phyloP scores from a whole-genome alignment of 176 grass and related monocot genomes.

The Neostapfia colusana region DNA sequence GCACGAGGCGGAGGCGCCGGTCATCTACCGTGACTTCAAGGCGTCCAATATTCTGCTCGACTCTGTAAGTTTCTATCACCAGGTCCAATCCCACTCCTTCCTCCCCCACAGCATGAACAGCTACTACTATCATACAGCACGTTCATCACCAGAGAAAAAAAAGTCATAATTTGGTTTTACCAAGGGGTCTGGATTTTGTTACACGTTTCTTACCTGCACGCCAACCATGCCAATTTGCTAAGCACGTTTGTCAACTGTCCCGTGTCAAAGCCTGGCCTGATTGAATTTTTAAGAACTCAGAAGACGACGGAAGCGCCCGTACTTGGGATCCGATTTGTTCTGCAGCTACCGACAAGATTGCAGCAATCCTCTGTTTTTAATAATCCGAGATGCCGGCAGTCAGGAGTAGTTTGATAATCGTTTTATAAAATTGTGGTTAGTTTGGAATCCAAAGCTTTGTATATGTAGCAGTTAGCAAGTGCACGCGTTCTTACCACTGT shows the following conservation, averaged over 20 bases:
- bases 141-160: not conserved
- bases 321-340: not conserved
- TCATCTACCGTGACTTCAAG: slow-evolving; percentile 90
- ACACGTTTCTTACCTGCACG: slow-evolving; percentile 9
- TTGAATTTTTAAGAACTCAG: too few species aligned
- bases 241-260: slow-evolving; percentile 34
- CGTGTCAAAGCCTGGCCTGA: slow-evolving; percentile 34
- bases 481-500: not conserved
- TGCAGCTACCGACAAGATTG: slow-evolving; percentile 34
- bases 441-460: not conserved
- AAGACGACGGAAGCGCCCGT: not conserved
- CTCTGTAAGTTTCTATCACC: slow-evolving; percentile 42
- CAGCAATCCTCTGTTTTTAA: not conserved
- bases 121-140: not conserved
- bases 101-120: not conserved
- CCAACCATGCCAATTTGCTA: slow-evolving; percentile 4
- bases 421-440: not conserved
- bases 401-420: not conserved
- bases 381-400: slow-evolving; percentile 11
- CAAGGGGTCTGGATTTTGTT: not conserved
- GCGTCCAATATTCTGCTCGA: slow-evolving; percentile 73
- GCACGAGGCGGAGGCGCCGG: slow-evolving; percentile 69
- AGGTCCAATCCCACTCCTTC: not conserved
- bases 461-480: not conserved
- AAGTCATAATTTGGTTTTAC: not conserved